These are phyloP conservation scores for Fusarium sp. DNA, from an alignment of 2,329 filamentous ascomycete species.

Conservation along the genomic window DNA sequence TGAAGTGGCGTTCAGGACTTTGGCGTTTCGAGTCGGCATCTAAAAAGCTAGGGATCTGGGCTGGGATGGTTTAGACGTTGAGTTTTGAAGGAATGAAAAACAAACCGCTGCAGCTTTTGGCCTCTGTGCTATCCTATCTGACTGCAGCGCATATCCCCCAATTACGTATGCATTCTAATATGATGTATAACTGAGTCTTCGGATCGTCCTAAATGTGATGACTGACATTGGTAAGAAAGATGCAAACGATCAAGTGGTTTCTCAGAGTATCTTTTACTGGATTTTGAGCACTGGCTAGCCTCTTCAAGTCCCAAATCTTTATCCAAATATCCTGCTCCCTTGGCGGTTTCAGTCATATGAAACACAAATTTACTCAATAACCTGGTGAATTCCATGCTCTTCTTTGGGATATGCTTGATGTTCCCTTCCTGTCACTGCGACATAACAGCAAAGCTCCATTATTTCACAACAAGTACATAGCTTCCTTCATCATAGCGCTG, in stretches of 20 bases:
- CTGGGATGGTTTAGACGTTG: slow-evolving; percentile 31
- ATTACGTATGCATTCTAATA: slow-evolving; percentile 6
- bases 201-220: neutral
- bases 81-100: slow-evolving; percentile 35
- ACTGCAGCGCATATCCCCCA: slow-evolving; percentile 40
- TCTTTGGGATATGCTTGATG: neutral
- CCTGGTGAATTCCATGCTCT: slow-evolving; percentile 1
- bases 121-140: slow-evolving; percentile 30
- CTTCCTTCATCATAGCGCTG: slow-evolving; percentile 3
- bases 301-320: neutral
- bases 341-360: neutral
- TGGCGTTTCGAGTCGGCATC: slow-evolving; percentile 48
- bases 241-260: slow-evolving; percentile 7
- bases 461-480: neutral
- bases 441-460: neutral
- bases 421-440: neutral
- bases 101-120: slow-evolving; percentile 31
- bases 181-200: neutral
- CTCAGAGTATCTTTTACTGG: neutral
- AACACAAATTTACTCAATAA: neutral
- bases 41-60: slow-evolving; percentile 38
- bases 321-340: neutral
- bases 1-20: slow-evolving; percentile 49
- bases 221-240: slow-evolving; percentile 46
- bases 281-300: neutral